Evolutionary conservation across 768 basidiomycete species (phyloP).

Genomic region (Scleroderma bovista): DNA sequence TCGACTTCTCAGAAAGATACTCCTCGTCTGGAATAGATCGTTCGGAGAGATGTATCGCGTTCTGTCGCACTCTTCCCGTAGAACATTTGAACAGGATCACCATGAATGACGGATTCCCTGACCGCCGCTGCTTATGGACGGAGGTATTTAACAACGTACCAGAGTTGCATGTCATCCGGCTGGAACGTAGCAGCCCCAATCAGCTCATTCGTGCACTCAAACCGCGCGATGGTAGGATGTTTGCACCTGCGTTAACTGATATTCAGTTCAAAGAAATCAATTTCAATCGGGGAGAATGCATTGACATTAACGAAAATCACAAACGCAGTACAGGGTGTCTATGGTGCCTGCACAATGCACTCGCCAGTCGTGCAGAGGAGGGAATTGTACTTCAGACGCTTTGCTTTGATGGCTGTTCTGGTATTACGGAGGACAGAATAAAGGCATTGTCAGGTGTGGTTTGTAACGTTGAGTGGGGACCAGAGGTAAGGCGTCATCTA

Average conservation of each 20-base stretch:
- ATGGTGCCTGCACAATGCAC: conserved; percentile 13
- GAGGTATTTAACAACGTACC: conserved; percentile 11
- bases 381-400: conserved; percentile 12
- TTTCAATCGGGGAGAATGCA: conserved; percentile 7
- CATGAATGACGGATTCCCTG: conserved; percentile 5
- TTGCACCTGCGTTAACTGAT: conserved; percentile 13
- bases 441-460: conserved; percentile 4
- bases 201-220: conserved; percentile 8
- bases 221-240: not conserved
- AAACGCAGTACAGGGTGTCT: conserved; percentile 3
- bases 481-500: too few relatives aligned
- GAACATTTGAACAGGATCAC: conserved; percentile 7
- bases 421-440: conserved; percentile 3
- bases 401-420: conserved; percentile 7
- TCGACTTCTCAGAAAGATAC: conserved; percentile 1
- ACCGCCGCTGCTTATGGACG: conserved; percentile 11
- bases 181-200: conserved; percentile 5
- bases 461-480: conserved; percentile 12
- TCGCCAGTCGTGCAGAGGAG: conserved; percentile 7
- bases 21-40: conserved; percentile 2
- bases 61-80: conserved; percentile 13
- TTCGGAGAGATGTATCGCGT: conserved; percentile 6
- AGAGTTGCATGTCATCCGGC: conserved; percentile 9
- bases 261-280: conserved; percentile 5
- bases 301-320: not conserved